Conservation (phyloP, 108 stramenopile species). For the Bacterosira constricta region DNA sequence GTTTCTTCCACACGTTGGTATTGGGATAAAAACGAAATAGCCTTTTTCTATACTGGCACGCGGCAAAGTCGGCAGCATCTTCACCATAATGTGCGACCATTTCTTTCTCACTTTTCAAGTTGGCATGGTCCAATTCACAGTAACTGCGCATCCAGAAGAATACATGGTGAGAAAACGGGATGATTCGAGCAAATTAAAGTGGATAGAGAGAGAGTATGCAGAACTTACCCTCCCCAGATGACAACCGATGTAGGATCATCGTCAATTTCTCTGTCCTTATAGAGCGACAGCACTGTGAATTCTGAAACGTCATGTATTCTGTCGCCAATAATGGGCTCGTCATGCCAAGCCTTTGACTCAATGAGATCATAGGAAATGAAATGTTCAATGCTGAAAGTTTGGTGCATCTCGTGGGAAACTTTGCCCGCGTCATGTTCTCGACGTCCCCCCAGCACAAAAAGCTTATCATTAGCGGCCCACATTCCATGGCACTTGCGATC, state of each 20-base stretch:
- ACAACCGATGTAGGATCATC: constrained; percentile 4
- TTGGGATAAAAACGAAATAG: constrained; percentile 6
- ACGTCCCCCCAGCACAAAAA: constrained; percentile 18
- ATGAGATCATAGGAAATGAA: constrained; percentile 17
- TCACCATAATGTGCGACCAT: neutral
- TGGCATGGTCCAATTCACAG: neutral
- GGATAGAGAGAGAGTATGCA: too few relatives aligned
- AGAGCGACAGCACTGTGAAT: constrained; percentile 12
- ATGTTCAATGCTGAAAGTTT: constrained; percentile 8
- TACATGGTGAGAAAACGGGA: too few relatives aligned
- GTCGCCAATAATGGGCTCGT: constrained; percentile 9
- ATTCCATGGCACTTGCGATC: constrained; percentile 9
- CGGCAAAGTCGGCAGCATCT: neutral
- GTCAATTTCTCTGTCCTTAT: constrained; percentile 2
- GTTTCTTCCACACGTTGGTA: constrained; percentile 12
- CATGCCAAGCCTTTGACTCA: constrained; percentile 1
- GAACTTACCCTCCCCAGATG: constrained; percentile 29
- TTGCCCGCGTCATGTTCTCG: neutral
- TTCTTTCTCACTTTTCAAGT: too few relatives aligned
- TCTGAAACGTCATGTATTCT: constrained; percentile 5
- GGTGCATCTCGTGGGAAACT: neutral
- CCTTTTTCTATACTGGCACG: neutral
- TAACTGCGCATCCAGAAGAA: too few relatives aligned
- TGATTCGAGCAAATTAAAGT: too few relatives aligned
- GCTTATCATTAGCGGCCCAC: constrained; percentile 22